Percentiles rank a stretch among this genome's conserved stretches.
Evolutionary conservation across 257 asterid genomes (phyloP).

Genomic region (Agastache rugosa): DNA sequence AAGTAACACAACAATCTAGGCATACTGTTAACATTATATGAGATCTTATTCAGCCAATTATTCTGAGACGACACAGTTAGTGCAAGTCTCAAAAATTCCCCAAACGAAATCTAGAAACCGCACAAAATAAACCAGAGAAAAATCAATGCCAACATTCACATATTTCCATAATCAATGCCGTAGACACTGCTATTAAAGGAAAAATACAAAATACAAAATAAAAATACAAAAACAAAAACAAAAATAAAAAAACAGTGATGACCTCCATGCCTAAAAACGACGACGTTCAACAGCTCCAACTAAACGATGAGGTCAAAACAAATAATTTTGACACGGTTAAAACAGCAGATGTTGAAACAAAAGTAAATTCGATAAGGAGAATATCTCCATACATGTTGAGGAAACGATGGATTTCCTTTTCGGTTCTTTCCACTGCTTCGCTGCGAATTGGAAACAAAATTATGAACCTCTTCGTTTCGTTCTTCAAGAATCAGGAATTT

Average conservation of each 20-base stretch:
- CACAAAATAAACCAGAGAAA: not conserved
- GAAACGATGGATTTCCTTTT: conserved; percentile 23
- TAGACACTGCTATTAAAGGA: not conserved
- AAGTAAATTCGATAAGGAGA: not conserved
- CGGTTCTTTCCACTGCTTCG: conserved; percentile 30
- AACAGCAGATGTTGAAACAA: conserved; percentile 20
- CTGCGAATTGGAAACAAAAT: conserved; percentile 18
- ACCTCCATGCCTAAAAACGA: not conserved
- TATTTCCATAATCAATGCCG: conserved; percentile 14
- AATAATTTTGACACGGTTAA: conserved; percentile 4
- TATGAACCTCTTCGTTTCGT: not conserved
- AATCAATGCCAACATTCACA: conserved; percentile 20
- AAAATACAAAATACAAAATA: not conserved
- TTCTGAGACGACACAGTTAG: conserved; percentile 14
- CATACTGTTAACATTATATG: not conserved
- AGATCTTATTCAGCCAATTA: conserved; percentile 10
- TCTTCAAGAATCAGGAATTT: conserved; percentile 24
- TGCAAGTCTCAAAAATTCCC: conserved; percentile 15
- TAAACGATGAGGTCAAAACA: conserved; percentile 22
- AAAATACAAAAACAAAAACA: not conserved
- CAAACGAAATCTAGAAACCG: conserved; percentile 24
- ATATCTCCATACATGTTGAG: conserved; percentile 41
- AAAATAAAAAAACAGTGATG: not conserved
- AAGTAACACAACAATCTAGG: not conserved
- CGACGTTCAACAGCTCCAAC: not conserved